These are phyloP conservation scores for Schoenoplectus triqueter DNA, from an alignment of 202 grass and related monocot genomes.

Conservation along the genomic window DNA sequence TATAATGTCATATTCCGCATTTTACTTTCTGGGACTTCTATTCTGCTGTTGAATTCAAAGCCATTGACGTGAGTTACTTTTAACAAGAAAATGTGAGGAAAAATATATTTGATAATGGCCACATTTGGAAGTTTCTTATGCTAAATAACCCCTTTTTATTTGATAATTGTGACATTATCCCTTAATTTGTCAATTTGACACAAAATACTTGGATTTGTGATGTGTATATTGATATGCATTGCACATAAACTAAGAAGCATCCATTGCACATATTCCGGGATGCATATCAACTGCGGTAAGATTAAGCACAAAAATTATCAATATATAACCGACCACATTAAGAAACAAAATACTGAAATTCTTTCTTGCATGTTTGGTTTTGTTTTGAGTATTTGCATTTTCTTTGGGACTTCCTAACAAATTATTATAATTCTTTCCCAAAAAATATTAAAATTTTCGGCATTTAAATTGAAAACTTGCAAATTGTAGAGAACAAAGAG, in stretches of 20 bases:
- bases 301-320: no score
- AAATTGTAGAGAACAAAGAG: not conserved
- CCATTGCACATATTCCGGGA: no score
- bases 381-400: not conserved
- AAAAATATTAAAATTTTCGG: not conserved
- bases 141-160: not conserved
- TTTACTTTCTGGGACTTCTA: not conserved
- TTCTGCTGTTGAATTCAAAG: constrained; percentile 27
- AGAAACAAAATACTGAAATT: not conserved
- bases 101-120: not conserved
- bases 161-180: not conserved
- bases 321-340: no score
- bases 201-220: not conserved
- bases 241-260: no score
- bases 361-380: no score
- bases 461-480: not conserved
- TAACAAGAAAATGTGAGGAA: not conserved
- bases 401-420: not conserved
- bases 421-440: not conserved
- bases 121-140: not conserved
- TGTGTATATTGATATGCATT: not conserved
- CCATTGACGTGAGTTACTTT: constrained; percentile 1
- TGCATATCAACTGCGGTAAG: no score
- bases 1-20: not conserved
- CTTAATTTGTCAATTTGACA: constrained; percentile 20